phyloP scores from a whole-genome alignment of 306 rosid species.

The Elaeagnus macrophylla region DNA sequence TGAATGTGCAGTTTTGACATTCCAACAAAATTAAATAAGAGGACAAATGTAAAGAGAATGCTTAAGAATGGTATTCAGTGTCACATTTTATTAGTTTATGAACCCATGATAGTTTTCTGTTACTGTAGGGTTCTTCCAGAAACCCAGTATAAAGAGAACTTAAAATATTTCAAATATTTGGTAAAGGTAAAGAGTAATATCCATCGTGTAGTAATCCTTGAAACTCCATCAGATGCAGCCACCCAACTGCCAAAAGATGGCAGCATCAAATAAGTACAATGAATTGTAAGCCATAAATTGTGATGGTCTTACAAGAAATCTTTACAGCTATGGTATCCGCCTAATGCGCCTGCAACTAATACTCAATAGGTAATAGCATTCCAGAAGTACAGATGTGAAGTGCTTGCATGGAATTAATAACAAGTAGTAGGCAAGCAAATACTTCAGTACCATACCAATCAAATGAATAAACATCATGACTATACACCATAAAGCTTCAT shows the following conservation, averaged over 20 bases:
- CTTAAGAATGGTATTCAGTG: slow-evolving; percentile 12
- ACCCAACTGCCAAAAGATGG: slow-evolving; percentile 57
- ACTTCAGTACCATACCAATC: too few species aligned
- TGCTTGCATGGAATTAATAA: too few species aligned
- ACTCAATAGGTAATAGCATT: background rate
- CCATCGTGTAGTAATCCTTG: slow-evolving; percentile 8
- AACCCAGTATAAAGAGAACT: slow-evolving; percentile 6
- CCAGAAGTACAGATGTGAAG: background rate
- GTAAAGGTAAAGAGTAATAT: slow-evolving; percentile 1
- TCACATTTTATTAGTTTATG: slow-evolving; percentile 4
- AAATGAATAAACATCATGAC: too few species aligned
- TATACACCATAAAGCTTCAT: too few species aligned
- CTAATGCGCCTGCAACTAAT: background rate
- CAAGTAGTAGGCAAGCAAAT: too few species aligned
- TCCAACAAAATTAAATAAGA: background rate
- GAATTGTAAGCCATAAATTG: background rate
- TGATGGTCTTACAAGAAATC: background rate
- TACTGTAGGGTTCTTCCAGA: slow-evolving; percentile 12
- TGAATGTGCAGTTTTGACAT: slow-evolving; percentile 13
- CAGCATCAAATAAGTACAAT: slow-evolving; percentile 8
- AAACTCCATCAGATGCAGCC: slow-evolving; percentile 51
- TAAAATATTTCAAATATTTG: slow-evolving; percentile 12
- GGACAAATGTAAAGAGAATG: slow-evolving; percentile 4
- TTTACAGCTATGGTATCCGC: background rate
- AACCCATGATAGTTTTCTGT: slow-evolving; percentile 16